Base-by-base conservation (phyloP, 139 green algal genomes). In the Chlorella vulgaris region DNA sequence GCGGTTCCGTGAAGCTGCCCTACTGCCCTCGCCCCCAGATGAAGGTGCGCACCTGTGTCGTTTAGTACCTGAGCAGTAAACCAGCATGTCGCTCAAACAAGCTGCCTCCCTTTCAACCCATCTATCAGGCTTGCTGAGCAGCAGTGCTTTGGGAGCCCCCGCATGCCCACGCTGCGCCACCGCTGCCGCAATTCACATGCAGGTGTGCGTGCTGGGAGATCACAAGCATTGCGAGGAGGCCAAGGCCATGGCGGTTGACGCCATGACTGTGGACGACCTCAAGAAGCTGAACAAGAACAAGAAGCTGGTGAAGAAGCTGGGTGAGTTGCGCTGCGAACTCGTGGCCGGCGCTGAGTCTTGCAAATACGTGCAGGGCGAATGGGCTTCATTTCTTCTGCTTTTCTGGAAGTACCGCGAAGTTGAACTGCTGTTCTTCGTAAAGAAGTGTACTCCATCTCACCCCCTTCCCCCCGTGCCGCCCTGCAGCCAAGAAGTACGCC, bases 221-320 rank as follows among this genome's bases (percentile, higher is more conserved):
- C 95, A 97, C 81, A 96, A 98, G 93, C 96, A 99, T 82, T 98
- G 96, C 88, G 96, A 99, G 87, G 90, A 97, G 87, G 94, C 96
- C 66, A 86, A 93, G 80, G 81, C 89, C 60, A 90, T 98, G 35
- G 92, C 89, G 69, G 73, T 99, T 28, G 96, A 99, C 82, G 78
- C 82, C 78, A 97, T 97, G 93, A 93, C 86, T 77, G 95, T 99
- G 75, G 96, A 99, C 84, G 94, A 96, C 83, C 90, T 99, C 63
- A 99, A 99, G 95, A 99, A 99, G 95, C 92, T 99, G 69, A 99
- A 99, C 94, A 99, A 99, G 94, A 99, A 99, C 96, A 99, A 99
- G 94, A 99, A 99, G 94, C 93, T 99, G 53, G 97, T 99, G 71
- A 83, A 83, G 77, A 83, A 83, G 94, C 91, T 99, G 77, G 91